Evolutionary conservation across 83 land plant genomes (phyloP), one percentile per base, ranked within the genome.

Genomic region (Thuja plicata): DNA sequence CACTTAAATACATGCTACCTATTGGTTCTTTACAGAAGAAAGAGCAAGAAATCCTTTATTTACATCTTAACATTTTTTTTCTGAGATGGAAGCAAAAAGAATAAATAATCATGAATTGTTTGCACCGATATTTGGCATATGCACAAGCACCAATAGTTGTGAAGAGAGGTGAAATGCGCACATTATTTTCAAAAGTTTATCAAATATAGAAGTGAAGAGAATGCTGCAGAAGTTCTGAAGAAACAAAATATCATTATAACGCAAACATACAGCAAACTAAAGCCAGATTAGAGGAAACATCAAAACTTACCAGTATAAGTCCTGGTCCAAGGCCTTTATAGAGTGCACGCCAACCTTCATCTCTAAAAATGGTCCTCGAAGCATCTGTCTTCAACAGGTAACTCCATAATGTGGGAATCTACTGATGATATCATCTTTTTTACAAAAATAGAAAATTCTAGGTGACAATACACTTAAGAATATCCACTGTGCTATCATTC

Each of bases 251-350:
- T n/a, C 87, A 35, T 24, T 37, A 10, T 4, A 85, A n/a, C 0
- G 57, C 5, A 3, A 85, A 27, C 34, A 16, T 17, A 85, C 87
- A 19, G 21, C 8, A 80, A 85, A 50, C 10, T 48, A 85, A 12
- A 50, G 32, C 27, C 57, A 48, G 24, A 43, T 48, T 1, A 85
- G 5, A 41, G 38, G 11, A 3, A 57, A 37, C 30, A 87, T 15
- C 34, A 45, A 76, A 41, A 92, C 96, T 88, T 89, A 97, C 99
- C 90, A 98, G 97, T 38, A 98, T 87, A 87, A 98, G 97, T 52
- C 97, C 88, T 66, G 99, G 99, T 37, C 95, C 96, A 87, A 98
- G 89, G 55, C 99, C 99, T 91, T 88, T 95, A 91, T 98, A 98
- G 13, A 98, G 92, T 57, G 95, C 97, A 80, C 88, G 89, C 97